Conservation (phyloP, 768 basidiomycete genomes). For the Leccinum fibrillosum region DNA sequence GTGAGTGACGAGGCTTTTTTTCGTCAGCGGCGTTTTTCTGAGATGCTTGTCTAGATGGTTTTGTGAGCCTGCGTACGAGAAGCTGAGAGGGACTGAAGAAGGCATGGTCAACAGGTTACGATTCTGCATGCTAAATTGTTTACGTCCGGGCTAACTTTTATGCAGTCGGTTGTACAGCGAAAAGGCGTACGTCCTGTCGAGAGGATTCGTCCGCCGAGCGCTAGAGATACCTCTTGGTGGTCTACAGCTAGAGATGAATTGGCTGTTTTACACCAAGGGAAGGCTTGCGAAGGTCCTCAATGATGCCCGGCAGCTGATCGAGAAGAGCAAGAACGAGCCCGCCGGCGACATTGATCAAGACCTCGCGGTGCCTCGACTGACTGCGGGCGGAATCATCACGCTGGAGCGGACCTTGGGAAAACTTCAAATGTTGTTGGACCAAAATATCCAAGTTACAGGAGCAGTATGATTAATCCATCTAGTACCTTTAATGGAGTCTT, state of each 20-base stretch:
- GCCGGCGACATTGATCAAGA: constrained; percentile 33
- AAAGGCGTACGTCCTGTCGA: constrained; percentile 87
- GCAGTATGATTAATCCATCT: constrained; percentile 15
- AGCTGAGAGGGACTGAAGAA: constrained; percentile 85
- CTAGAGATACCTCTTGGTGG: constrained; percentile 74
- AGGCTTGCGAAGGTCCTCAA: constrained; percentile 66
- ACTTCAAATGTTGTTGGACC: constrained; percentile 46
- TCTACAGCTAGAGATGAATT: constrained; percentile 67
- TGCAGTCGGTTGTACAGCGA: constrained; percentile 85
- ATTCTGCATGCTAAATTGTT: neutral
- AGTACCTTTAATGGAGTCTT: constrained; percentile 13
- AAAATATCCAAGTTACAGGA: constrained; percentile 6
- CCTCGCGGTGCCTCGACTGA: constrained; percentile 69
- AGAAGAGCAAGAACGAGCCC: constrained; percentile 53
- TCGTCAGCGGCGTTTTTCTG: constrained; percentile 2
- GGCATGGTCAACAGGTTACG: constrained; percentile 79
- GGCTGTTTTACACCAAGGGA: constrained; percentile 65
- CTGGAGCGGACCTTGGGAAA: constrained; percentile 72
- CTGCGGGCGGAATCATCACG: constrained; percentile 74
- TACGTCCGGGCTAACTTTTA: constrained; percentile 1
- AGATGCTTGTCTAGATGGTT: constrained; percentile 57
- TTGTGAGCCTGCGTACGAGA: constrained; percentile 93
- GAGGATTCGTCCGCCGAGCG: constrained; percentile 87
- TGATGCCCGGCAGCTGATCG: constrained; percentile 61
- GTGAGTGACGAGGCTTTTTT: constrained; percentile 42